phyloP scores from a whole-genome alignment of 2,329 filamentous ascomycete genomes.

The Decorospora gaudefroyi region DNA sequence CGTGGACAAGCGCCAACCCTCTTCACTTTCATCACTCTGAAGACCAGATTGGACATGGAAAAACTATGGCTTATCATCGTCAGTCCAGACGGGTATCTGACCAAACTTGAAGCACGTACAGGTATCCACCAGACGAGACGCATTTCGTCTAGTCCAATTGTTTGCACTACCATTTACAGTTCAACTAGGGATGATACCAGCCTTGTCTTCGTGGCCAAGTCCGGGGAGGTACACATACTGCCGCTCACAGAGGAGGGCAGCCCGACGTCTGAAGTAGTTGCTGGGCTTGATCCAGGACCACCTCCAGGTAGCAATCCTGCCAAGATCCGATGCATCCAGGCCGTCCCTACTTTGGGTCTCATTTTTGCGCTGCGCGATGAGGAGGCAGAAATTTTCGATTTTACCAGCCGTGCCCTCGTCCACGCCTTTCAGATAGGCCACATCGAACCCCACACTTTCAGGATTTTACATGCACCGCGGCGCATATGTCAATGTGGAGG shows the following conservation, averaged over 20 bases:
- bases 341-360: conserved; percentile 61
- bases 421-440: conserved; percentile 64
- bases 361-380: conserved; percentile 64
- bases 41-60: conserved; percentile 32
- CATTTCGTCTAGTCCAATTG: conserved; percentile 33
- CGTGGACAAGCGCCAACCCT: conserved; percentile 66
- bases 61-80: conserved; percentile 61
- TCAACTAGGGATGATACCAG: conserved; percentile 32
- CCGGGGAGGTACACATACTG: conserved; percentile 44
- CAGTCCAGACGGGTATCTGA: conserved; percentile 66
- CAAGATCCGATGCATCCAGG: conserved; percentile 62
- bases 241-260: conserved; percentile 29
- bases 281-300: conserved; percentile 42
- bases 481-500: conserved; percentile 59
- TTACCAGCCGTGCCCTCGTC: conserved; percentile 60
- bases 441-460: conserved; percentile 64
- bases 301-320: conserved; percentile 45
- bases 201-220: conserved; percentile 42
- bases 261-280: conserved; percentile 41
- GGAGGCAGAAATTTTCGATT: conserved; percentile 65
- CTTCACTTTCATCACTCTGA: conserved; percentile 57
- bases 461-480: conserved; percentile 61
- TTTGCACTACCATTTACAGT: conserved; percentile 37
- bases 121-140: conserved; percentile 42
- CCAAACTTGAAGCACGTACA: conserved; percentile 59